A percentile compares a stretch with the other conserved stretches of the same genome.
Evolutionary conservation across 2,329 filamentous ascomycete genomes (phyloP).

Genomic region (Aspergillus proliferans): DNA sequence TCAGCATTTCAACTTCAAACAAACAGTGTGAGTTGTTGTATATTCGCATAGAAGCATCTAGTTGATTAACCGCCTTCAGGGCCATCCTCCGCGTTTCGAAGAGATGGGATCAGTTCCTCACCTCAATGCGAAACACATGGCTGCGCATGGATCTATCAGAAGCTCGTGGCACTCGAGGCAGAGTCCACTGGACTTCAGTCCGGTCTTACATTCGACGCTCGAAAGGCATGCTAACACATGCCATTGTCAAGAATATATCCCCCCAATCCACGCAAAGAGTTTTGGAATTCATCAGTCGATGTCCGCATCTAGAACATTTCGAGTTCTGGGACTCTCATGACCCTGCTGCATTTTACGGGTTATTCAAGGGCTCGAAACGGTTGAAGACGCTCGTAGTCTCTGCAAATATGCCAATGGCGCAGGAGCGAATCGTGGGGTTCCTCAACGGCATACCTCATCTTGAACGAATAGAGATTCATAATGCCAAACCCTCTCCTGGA

Average conservation of each 20-base stretch:
- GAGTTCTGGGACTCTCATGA: slow-evolving; percentile 19
- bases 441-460: slow-evolving; percentile 21
- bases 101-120: slow-evolving; percentile 49
- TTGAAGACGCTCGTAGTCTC: slow-evolving; percentile 23
- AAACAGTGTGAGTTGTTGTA: slow-evolving; percentile 38
- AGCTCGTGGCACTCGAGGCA: slow-evolving; percentile 36
- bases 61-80: slow-evolving; percentile 19
- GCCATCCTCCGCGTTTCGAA: slow-evolving; percentile 50
- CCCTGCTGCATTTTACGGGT: slow-evolving; percentile 16
- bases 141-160: slow-evolving; percentile 47
- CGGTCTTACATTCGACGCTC: slow-evolving; percentile 30
- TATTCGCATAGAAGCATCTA: neutral
- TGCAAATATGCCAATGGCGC: slow-evolving; percentile 17
- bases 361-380: slow-evolving; percentile 19
- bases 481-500: slow-evolving; percentile 10
- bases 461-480: slow-evolving; percentile 21
- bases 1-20: slow-evolving; percentile 46
- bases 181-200: slow-evolving; percentile 35
- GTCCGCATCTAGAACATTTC: slow-evolving; percentile 27
- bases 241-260: slow-evolving; percentile 24
- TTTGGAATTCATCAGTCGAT: slow-evolving; percentile 29
- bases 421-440: slow-evolving; percentile 20
- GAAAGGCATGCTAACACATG: slow-evolving; percentile 27
- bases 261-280: slow-evolving; percentile 17
- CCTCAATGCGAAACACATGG: slow-evolving; percentile 45